phyloP scores from a whole-genome alignment of 176 grass and related monocot species.

The Puccinellia tenuiflora region DNA sequence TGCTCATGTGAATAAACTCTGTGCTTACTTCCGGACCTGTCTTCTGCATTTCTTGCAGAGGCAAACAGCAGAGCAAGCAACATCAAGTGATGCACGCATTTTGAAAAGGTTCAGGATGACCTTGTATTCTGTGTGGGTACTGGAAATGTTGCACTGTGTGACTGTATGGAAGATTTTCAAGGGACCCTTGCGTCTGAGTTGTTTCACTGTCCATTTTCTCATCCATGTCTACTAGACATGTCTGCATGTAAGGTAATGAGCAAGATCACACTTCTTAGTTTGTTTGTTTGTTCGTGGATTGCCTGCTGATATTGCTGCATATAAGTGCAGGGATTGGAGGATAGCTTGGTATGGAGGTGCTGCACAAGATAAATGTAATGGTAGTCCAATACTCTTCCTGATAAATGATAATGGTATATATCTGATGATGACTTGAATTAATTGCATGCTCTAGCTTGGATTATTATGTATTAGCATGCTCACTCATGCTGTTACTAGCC shows the following conservation, averaged over 20 bases:
- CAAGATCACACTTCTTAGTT: neutral
- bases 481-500: neutral
- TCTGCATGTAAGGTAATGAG: constrained; percentile 28
- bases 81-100: neutral
- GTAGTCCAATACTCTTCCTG: constrained; percentile 11
- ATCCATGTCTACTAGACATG: constrained; percentile 28
- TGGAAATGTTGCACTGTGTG: neutral
- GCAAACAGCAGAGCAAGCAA: neutral
- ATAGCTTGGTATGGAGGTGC: constrained; percentile 32
- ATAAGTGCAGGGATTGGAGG: constrained; percentile 35
- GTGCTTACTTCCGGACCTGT: neutral
- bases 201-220: constrained; percentile 40
- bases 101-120: constrained; percentile 9
- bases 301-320: constrained; percentile 42
- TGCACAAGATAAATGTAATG: constrained; percentile 17
- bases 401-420: constrained; percentile 18
- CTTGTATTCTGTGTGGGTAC: neutral
- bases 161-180: constrained; percentile 28
- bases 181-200: constrained; percentile 32
- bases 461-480: neutral
- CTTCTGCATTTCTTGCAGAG: neutral
- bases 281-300: constrained; percentile 22
- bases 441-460: neutral
- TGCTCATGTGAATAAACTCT: neutral
- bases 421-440: neutral